Percentiles rank a stretch among this genome's conserved stretches.
Evolutionary conservation across 73 alveolate genomes (phyloP).

Genomic region (Uronychia binucleata): DNA sequence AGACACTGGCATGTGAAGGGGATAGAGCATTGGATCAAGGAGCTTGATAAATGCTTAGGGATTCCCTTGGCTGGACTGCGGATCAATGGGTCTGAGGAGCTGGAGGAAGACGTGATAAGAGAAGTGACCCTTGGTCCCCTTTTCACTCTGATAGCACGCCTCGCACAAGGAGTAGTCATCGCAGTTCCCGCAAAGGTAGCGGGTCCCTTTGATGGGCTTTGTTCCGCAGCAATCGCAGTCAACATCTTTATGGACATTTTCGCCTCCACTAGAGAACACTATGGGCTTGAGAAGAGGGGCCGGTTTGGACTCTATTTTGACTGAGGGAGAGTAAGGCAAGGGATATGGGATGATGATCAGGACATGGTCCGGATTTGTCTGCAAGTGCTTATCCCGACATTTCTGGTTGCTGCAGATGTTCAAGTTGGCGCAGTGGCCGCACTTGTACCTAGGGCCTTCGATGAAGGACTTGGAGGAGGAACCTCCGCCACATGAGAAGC

Average conservation of each 20-base stretch:
- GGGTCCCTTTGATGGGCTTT: constrained; percentile 29
- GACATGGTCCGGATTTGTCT: constrained; percentile 47
- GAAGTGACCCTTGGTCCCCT: constrained; percentile 1
- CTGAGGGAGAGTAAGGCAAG: constrained; percentile 8
- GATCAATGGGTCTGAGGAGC: constrained; percentile 9
- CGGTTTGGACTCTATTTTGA: neutral
- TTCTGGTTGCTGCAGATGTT: constrained; percentile 6
- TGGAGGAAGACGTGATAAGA: constrained; percentile 19
- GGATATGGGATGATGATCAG: constrained; percentile 19
- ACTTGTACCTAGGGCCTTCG: constrained; percentile 33
- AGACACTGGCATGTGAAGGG: constrained; percentile 2
- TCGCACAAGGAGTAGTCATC: constrained; percentile 41
- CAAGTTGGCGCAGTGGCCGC: constrained; percentile 28
- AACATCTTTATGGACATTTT: neutral
- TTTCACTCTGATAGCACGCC: constrained; percentile 5
- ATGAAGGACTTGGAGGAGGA: neutral
- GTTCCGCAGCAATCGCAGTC: constrained; percentile 44
- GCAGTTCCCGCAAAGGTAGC: constrained; percentile 41
- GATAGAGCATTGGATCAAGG: constrained; percentile 38
- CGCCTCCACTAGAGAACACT: neutral
- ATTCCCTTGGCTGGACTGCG: neutral
- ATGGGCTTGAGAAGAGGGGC: neutral
- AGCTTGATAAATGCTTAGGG: constrained; percentile 1
- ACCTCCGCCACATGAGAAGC: constrained; percentile 13
- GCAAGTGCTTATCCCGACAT: constrained; percentile 22